These are phyloP conservation scores for Trichoderma semiorbis DNA, from an alignment of 2,329 filamentous ascomycete species.

Conservation along the genomic window DNA sequence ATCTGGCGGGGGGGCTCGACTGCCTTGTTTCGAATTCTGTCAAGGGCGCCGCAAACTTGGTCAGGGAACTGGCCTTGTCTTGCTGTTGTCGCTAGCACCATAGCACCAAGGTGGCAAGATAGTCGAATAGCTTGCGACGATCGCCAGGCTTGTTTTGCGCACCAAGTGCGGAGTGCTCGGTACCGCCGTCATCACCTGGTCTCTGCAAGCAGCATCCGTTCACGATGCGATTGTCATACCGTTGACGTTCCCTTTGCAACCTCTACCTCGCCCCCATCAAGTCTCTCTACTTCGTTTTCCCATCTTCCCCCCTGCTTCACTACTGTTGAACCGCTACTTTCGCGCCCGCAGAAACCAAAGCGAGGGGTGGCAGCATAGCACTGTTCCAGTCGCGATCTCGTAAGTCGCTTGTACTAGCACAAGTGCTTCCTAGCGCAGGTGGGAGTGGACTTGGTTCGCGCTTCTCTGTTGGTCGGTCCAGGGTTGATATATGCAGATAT, in stretches of 20 bases:
- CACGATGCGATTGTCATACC: neutral
- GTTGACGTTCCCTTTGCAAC: neutral
- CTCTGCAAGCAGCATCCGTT: neutral
- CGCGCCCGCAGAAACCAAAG: neutral
- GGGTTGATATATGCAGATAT: neutral
- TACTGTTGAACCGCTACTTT: neutral
- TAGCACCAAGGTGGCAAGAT: neutral
- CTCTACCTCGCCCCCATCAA: neutral
- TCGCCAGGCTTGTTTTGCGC: neutral
- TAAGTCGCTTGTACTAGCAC: neutral
- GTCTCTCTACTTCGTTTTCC: neutral
- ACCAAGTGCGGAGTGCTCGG: slow-evolving; percentile 2
- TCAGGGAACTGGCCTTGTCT: neutral
- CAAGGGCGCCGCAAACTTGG: neutral
- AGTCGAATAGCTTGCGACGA: neutral
- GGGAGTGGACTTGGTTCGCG: neutral
- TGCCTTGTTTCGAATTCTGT: neutral
- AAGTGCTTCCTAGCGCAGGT: neutral
- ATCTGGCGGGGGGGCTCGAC: neutral
- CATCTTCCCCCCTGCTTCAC: neutral
- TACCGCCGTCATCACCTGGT: neutral
- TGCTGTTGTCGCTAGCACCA: neutral
- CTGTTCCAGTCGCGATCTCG: neutral
- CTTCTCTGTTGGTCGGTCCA: neutral
- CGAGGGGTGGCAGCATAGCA: neutral